Percentiles rank a stretch among this genome's conserved stretches.
phyloP scores from a whole-genome alignment of 2,329 filamentous ascomycete species.

The Endoconidiophora laricicola region DNA sequence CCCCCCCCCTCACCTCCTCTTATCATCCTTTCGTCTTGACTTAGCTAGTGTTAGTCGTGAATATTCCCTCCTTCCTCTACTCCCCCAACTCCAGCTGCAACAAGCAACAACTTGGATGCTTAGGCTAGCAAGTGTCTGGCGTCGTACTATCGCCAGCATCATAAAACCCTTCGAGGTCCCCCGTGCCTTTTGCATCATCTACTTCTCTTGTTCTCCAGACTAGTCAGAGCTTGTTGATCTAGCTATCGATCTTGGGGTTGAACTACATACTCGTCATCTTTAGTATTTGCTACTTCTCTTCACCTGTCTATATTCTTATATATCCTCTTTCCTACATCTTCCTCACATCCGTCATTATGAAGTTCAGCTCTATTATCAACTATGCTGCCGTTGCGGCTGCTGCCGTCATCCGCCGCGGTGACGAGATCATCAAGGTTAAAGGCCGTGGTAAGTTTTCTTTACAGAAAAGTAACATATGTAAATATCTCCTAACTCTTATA shows the following conservation, averaged over 20 bases:
- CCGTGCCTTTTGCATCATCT: not conserved
- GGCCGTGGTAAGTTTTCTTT: constrained; percentile 6
- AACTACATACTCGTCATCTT: not conserved
- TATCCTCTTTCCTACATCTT: not conserved
- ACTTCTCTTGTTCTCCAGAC: constrained; percentile 5
- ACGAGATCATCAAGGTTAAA: constrained; percentile 5
- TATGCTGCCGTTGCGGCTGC: constrained; percentile 10
- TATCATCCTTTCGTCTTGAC: too few species aligned
- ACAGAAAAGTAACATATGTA: too few species aligned
- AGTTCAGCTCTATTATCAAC: constrained; percentile 8
- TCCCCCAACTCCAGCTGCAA: too few species aligned
- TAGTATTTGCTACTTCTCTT: not conserved
- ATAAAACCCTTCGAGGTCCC: constrained; percentile 4
- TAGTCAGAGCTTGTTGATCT: constrained; percentile 11
- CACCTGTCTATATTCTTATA: not conserved
- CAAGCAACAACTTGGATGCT: too few species aligned
- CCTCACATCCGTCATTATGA: constrained; percentile 6
- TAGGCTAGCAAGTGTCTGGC: not conserved
- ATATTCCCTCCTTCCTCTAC: not conserved
- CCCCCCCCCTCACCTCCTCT: too few species aligned
- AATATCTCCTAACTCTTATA: not conserved
- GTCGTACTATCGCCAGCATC: not conserved
- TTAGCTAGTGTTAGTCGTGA: not conserved
- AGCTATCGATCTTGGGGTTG: not conserved
- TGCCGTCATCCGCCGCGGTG: constrained; percentile 11